Evolutionary conservation across 2,329 filamentous ascomycete genomes (phyloP), one percentile per base, ranked within the genome.

Genomic region (Sporothrix luriei): DNA sequence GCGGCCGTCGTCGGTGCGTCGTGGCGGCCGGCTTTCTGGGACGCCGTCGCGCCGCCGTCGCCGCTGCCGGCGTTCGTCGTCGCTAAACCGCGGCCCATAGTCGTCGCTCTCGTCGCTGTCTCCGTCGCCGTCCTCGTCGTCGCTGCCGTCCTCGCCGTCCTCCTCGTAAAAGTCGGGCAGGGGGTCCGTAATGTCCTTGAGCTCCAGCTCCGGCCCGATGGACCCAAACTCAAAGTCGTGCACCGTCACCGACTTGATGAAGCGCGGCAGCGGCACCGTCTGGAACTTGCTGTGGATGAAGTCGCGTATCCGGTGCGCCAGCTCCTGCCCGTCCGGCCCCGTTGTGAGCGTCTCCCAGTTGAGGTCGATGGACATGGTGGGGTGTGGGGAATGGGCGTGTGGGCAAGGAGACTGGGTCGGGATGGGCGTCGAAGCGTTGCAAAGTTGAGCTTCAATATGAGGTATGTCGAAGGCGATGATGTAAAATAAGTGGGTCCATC

Each of bases 271-370:
- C 33, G 91, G 87, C 73, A 98, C 90, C 72, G 93, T 89, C 81
- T 99, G 95, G 80, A 99, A 99, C 77, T 94, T 95, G 78, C 93
- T 90, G 81, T 99, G 93, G 75, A 99, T 91, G 81, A 99, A 99
- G 76, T 90, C 89, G 74, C 94, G 91, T 80, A 99, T 97, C 73
- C 86, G 87, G 77, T 93, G 90, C 64, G 94, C 93, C 72, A 97
- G 88, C 68, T 88, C 91, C 73, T 89, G 86, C 69, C 95, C 94
- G 80, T 98, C 94, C 64, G 93, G 88, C 38, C 95, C 95, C 72
- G 89, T 90, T 26, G 94, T 98, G 77, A 98, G 87, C 72, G 91
- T 91, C 77, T 95, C 90, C 95, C 95, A 99, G 81, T 97, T 93
- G 78, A 99, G 90, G 78, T 98, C 94, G 83, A 99, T 94, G 75